Percentiles rank a stretch among this genome's conserved stretches.
Conservation (phyloP, 192 early-diverging fungal species). For the Podila horticola region DNA sequence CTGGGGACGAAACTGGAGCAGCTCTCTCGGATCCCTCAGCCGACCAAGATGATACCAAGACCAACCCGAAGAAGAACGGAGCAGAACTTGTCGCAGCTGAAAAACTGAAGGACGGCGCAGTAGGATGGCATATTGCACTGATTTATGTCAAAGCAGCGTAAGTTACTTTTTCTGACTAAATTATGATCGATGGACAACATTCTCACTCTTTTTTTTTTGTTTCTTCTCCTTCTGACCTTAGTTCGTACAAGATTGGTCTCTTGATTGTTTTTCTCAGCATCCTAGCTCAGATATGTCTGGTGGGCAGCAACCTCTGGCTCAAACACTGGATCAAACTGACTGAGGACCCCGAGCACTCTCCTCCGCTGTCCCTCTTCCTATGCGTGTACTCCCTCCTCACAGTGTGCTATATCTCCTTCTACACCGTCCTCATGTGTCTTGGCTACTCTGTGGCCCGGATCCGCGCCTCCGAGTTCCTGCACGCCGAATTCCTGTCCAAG, state of each 20-base stretch:
- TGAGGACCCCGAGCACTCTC: background rate
- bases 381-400: slow-evolving; percentile 28
- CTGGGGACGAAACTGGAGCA: background rate
- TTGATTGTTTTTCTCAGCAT: slow-evolving; percentile 56
- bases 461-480: slow-evolving; percentile 69
- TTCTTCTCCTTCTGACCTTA: slow-evolving; percentile 2
- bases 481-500: slow-evolving; percentile 69
- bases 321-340: slow-evolving; percentile 65
- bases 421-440: slow-evolving; percentile 17
- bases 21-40: background rate
- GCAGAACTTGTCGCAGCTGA: slow-evolving; percentile 10
- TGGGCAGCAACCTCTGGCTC: slow-evolving; percentile 66
- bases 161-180: background rate
- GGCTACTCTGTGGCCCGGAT: slow-evolving; percentile 46
- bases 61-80: slow-evolving; percentile 17
- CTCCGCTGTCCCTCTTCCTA: slow-evolving; percentile 16
- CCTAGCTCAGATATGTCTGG: slow-evolving; percentile 55
- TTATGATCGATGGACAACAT: background rate
- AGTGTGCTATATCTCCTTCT: slow-evolving; percentile 14
- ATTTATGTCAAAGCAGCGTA: slow-evolving; percentile 29
- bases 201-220: slow-evolving; percentile 65
- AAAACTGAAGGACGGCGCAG: slow-evolving; percentile 4
- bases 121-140: slow-evolving; percentile 19
- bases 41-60: slow-evolving; percentile 3
- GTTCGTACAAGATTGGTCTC: slow-evolving; percentile 23